A percentile compares a stretch with the other conserved stretches of the same genome.
Evolutionary conservation across 2,329 filamentous ascomycete species (phyloP).

Genomic region (Alternaria viburni): DNA sequence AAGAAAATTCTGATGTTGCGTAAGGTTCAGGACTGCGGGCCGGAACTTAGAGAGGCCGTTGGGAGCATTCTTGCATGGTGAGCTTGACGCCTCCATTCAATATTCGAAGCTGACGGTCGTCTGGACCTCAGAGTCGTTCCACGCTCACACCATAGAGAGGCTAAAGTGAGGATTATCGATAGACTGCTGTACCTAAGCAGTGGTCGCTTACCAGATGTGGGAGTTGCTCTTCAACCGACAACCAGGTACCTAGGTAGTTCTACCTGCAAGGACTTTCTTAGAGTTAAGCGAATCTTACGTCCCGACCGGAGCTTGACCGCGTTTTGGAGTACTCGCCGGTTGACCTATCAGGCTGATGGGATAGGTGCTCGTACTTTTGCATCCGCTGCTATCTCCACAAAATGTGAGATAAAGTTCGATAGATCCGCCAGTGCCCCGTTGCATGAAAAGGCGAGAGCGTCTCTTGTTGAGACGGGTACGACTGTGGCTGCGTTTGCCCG

Average conservation of each 20-base stretch:
- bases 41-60: constrained; percentile 3
- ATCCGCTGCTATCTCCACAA: background rate
- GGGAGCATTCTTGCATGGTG: background rate
- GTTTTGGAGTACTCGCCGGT: background rate
- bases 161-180: background rate
- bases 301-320: background rate
- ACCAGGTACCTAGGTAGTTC: background rate
- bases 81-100: background rate
- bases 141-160: background rate
- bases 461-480: background rate
- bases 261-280: background rate
- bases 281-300: background rate
- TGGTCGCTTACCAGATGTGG: background rate
- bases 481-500: constrained; percentile 2
- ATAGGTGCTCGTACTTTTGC: background rate
- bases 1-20: background rate
- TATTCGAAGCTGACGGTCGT: background rate
- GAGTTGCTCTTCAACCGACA: background rate
- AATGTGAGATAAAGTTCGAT: constrained; percentile 3
- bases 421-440: background rate
- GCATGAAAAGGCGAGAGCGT: background rate
- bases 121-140: background rate
- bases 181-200: background rate
- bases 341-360: background rate
- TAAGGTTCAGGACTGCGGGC: background rate